A percentile compares a stretch with the other conserved stretches of the same genome.
Conservation (phyloP, 306 rosid species). For the Quercus mongolica region DNA sequence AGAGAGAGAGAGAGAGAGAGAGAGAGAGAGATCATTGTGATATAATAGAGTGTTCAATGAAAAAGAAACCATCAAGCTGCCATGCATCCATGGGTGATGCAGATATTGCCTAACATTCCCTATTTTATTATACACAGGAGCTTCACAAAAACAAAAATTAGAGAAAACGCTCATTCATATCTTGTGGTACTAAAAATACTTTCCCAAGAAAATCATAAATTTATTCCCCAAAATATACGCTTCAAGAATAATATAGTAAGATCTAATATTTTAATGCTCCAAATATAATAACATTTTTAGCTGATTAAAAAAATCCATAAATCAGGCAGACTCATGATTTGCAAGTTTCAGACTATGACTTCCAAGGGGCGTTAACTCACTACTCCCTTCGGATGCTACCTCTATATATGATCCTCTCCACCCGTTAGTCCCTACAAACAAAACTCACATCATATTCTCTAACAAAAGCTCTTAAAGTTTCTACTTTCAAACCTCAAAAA, state of each 20-base stretch:
- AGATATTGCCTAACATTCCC: slow-evolving; percentile 9
- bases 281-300: not conserved
- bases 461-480: not conserved
- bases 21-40: no score
- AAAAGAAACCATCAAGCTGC: not conserved
- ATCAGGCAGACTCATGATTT: slow-evolving; percentile 30
- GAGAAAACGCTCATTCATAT: not conserved
- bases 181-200: slow-evolving; percentile 22
- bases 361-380: slow-evolving; percentile 29
- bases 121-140: not conserved
- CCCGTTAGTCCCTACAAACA: slow-evolving; percentile 44
- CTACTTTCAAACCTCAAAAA: not conserved
- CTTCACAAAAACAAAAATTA: not conserved
- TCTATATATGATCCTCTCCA: slow-evolving; percentile 52
- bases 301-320: slow-evolving; percentile 6
- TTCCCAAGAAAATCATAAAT: slow-evolving; percentile 35
- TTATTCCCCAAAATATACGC: slow-evolving; percentile 29
- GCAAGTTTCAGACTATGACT: not conserved
- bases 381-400: slow-evolving; percentile 43
- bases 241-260: slow-evolving; percentile 25
- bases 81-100: slow-evolving; percentile 18
- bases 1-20: not conserved
- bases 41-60: no score
- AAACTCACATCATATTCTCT: slow-evolving; percentile 30
- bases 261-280: slow-evolving; percentile 39